Conservation (phyloP, 2,329 filamentous ascomycete genomes). For the Aureobasidium sp. region DNA sequence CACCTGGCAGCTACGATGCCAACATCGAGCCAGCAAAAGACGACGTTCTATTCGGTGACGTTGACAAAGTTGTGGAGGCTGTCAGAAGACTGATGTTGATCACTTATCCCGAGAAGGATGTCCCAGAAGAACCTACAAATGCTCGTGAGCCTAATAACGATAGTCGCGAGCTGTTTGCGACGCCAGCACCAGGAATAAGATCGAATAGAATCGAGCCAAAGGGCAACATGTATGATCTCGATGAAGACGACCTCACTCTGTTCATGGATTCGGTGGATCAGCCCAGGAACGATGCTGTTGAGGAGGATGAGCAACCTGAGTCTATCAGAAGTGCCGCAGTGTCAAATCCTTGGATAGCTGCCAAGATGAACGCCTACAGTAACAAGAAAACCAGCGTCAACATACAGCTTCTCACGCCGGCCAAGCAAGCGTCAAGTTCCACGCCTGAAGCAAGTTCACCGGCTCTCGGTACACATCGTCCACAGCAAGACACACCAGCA, state of each 20-base stretch:
- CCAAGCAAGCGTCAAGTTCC: neutral
- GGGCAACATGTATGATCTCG: conserved; percentile 28
- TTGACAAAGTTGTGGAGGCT: conserved; percentile 36
- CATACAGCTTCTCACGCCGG: conserved; percentile 9
- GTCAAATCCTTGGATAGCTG: conserved; percentile 43
- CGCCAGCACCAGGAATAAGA: neutral
- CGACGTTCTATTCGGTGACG: conserved; percentile 59
- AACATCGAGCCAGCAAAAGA: conserved; percentile 67
- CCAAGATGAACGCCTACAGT: conserved; percentile 35
- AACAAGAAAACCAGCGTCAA: conserved; percentile 16
- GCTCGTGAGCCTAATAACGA: neutral
- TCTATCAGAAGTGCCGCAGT: conserved; percentile 25
- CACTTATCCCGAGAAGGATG: conserved; percentile 23
- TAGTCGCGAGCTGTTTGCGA: conserved; percentile 11
- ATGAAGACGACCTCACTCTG: conserved; percentile 26
- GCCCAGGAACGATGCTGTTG: conserved; percentile 14
- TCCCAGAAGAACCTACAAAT: neutral
- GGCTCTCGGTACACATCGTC: neutral
- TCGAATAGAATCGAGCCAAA: neutral
- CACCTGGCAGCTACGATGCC: conserved; percentile 56
- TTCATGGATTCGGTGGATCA: conserved; percentile 10
- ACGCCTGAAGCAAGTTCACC: conserved; percentile 1
- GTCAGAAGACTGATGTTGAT: conserved; percentile 37
- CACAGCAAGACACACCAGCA: neutral
- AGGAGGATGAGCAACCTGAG: conserved; percentile 24